Base-by-base conservation (phyloP, 768 basidiomycete genomes). In the Solioccasus polychromus region DNA sequence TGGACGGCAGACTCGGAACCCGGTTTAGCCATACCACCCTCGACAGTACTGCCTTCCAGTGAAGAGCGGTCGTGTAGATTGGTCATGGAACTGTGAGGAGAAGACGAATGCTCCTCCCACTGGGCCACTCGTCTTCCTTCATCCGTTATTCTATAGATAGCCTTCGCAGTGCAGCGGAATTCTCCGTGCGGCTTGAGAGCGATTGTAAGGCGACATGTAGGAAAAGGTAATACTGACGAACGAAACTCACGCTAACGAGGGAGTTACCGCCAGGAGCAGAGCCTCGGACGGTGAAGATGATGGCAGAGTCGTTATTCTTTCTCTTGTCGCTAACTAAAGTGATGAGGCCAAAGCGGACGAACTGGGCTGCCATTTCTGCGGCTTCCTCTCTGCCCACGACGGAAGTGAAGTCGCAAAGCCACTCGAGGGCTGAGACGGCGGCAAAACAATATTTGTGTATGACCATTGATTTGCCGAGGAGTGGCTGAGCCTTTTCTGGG, bases 321-420 rank as follows among this genome's bases (percentile, higher is more conserved):
- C 90, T 78, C 74, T 88, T 92, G 67, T 92, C 90, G 71, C 86
- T 88, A 50, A 95, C 91, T 34, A 98, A 74, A 3, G 72, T 70
- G 67, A 99, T 87, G 51, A 95, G 82, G 31, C 92, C 90, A 58
- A 93, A 96, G 42, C 96, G 84, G 36, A 97, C 93, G 58, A 98
- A 97, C 64, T 98, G 96, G 4, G 94, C 96, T 3, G 91, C 87
- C 82, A 98, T 88, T 73, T 99, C 96, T 10, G 92, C 91, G 0
- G 92, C 94, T 66, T 98, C 96, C 60, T 99, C 96, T 42, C 91
- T 76, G 19, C 93, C 93, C 26, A 93, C 91, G 26, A 94, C 91
- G 1, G 94, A 96, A 0, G 96, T 92, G 57, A 92, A 96, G 66
- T 99, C 96, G 62, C 91, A 88, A 31, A 99, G 80, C 96, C 96